Evolutionary conservation across 129 eudicot genomes (phyloP), one percentile per base, ranked within the genome.

Genomic region (Flaveria robusta): DNA sequence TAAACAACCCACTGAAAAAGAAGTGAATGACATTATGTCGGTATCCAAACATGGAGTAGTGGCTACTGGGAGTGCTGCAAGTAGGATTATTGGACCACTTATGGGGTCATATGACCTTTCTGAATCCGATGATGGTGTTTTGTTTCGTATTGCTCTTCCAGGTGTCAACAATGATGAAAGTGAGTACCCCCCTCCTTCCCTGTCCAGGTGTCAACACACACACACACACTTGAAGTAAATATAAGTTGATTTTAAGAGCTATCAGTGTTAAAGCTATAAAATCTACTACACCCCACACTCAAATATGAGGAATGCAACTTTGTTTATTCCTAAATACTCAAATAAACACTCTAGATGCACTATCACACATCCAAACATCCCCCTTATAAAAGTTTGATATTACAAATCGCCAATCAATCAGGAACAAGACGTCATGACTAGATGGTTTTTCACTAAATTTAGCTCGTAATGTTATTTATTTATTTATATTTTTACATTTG

Each of bases 91-190:
- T 12, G 90, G 90, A 24, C 88, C 86, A 2, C 73, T 83, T 42
- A 80, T 91, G 7, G 92, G 92, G 37, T 73, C 87, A 4, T 72
- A 83, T 29, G 90, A 91, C 65, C 85, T 88, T 49, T 89, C 79
- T 3, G 97, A 91, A 78, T 84, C 89, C 11, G 81, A 78, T 27
- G 94, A 86, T 26, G 73, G 82, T 63, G 88, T 85, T 72, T 56
- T 88, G 51, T 91, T 88, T 75, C 92, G 92, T 3, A 88, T 91
- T 56, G 84, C 95, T 46, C 95, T 91, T 46, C 97, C 92, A n/a
- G 97, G 97, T 51, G 97, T 91, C 62, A 81, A 63, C 41, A 85
- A 84, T 3, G 95, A 85, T 68, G 79, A 74, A 76, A 81, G 97
- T 91, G 83, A 91, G 97, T 81, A 34, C 23, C 22, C 3, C 1